Percentiles rank a stretch among this genome's conserved stretches.
Evolutionary conservation across 371 early-diverging fungal species (phyloP).

Genomic region (Coemansia sp.): DNA sequence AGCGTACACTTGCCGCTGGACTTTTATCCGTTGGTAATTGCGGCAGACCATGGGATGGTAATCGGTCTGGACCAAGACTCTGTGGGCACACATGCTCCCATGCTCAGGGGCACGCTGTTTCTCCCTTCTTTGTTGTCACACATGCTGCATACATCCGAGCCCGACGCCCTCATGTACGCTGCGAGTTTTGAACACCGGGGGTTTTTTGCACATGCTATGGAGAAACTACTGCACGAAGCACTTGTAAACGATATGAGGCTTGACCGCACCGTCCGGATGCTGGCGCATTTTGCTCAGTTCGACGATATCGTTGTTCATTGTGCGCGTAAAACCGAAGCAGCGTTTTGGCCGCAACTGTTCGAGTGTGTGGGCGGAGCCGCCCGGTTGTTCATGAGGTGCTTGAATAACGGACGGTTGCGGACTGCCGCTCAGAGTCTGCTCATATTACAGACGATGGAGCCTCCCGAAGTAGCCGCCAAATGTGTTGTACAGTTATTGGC

Average conservation of each 20-base stretch:
- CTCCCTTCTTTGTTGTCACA: constrained; percentile 39
- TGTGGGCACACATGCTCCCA: constrained; percentile 17
- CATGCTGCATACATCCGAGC: constrained; percentile 32
- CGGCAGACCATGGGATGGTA: constrained; percentile 38
- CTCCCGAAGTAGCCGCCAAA: constrained; percentile 52
- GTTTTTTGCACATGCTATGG: constrained; percentile 63
- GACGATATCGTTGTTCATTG: constrained; percentile 63
- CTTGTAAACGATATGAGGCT: constrained; percentile 52
- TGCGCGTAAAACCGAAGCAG: constrained; percentile 64
- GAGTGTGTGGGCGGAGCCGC: constrained; percentile 57
- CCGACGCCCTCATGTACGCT: constrained; percentile 55
- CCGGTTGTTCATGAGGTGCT: constrained; percentile 52
- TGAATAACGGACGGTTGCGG: constrained; percentile 25
- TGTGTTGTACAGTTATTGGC: constrained; percentile 52
- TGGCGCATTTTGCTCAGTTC: constrained; percentile 53
- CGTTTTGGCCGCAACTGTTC: constrained; percentile 62
- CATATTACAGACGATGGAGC: constrained; percentile 62
- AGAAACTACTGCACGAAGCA: constrained; percentile 60
- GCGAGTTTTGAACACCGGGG: constrained; percentile 52
- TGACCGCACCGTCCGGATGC: constrained; percentile 53
- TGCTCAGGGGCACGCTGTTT: constrained; percentile 32
- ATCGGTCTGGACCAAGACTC: constrained; percentile 46
- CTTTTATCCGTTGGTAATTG: constrained; percentile 42
- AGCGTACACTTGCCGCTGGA: constrained; percentile 24
- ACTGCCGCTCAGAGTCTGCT: constrained; percentile 65